Evolutionary conservation across 1,284 basidiomycete genomes (phyloP).

Genomic region (Leccinum ponderosum): DNA sequence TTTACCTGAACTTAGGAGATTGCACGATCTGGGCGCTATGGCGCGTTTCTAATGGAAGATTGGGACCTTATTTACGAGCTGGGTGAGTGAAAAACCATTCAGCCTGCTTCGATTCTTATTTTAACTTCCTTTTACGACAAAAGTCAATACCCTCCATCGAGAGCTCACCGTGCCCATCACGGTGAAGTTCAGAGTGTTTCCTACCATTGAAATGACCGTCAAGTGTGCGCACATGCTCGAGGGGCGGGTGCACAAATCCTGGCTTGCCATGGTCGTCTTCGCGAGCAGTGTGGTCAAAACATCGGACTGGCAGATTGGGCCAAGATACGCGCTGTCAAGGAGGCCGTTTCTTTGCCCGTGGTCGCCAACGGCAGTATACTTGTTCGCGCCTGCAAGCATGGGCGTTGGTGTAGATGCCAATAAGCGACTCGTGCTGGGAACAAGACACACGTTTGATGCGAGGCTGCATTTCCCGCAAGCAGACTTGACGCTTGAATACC

Average conservation of each 20-base stretch:
- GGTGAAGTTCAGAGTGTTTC: slow-evolving; percentile 94
- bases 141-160: slow-evolving; percentile 83
- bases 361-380: slow-evolving; percentile 98
- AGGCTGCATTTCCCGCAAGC: slow-evolving; percentile 62
- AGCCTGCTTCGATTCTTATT: not conserved
- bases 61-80: slow-evolving; percentile 85
- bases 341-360: slow-evolving; percentile 88
- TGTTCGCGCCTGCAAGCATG: slow-evolving; percentile 51
- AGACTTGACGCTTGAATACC: slow-evolving; percentile 82
- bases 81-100: slow-evolving; percentile 55
- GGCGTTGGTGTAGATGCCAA: not conserved
- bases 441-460: slow-evolving; percentile 28
- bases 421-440: not conserved
- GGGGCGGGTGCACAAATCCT: slow-evolving; percentile 94
- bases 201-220: slow-evolving; percentile 84
- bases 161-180: slow-evolving; percentile 91
- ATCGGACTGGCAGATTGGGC: slow-evolving; percentile 82
- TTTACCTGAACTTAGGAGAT: slow-evolving; percentile 98
- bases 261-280: slow-evolving; percentile 88
- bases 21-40: slow-evolving; percentile 85
- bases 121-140: not conserved
- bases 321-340: slow-evolving; percentile 84
- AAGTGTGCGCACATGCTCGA: slow-evolving; percentile 96
- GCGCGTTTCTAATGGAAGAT: slow-evolving; percentile 91
- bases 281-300: slow-evolving; percentile 90